Evolutionary conservation across 2,329 filamentous ascomycete species (phyloP), one percentile per base, ranked within the genome.

Genomic region (Cytospora piceicola): DNA sequence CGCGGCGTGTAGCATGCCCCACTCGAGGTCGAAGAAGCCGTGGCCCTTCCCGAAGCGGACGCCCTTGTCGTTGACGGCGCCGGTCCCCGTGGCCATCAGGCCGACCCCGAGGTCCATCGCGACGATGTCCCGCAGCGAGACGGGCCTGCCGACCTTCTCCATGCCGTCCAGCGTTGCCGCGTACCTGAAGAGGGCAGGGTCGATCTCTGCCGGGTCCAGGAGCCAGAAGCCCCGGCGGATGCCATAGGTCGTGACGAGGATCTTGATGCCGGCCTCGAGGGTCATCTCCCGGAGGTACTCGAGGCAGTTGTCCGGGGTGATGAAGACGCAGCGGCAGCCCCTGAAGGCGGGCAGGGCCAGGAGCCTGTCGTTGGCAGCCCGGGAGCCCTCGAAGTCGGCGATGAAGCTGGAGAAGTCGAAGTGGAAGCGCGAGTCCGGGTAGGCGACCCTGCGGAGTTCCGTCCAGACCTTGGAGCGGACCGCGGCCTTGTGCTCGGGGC

Each of bases 231-330:
- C 79, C 46, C 79, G 71, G 15, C 77, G 71, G 14, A 81, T 75
- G 34, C 74, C 73, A 62, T 81, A 79, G 20, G 79, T 80, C 1
- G 77, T 79, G 1, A 79, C 74, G 3, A 81, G 65, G 8, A 81
- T 65, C 30, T 69, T 76, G 66, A 80, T 80, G 6, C 78, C 78
- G 64, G 78, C 78, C 57, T 69, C 70, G 32, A 81, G 71, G 9
- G 78, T 76, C n/a, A 70, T 70, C 29, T 70, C 69, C 17, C 79
- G 74, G 30, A 81, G 71, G 11, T 74, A 69, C 69, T 81, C 78
- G n/a, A 81, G 73, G 69, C 78, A 80, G 65, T 80, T 81, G 68
- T 81, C 79, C 2, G 78, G 76, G 6, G 78, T 77, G 27, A 79
- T 75, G 66, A 81, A 80, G 55, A 81, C 67, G 5, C 72, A 72